Conservation (phyloP, 305 asterid species). For the Solanum aculeatissimum region DNA sequence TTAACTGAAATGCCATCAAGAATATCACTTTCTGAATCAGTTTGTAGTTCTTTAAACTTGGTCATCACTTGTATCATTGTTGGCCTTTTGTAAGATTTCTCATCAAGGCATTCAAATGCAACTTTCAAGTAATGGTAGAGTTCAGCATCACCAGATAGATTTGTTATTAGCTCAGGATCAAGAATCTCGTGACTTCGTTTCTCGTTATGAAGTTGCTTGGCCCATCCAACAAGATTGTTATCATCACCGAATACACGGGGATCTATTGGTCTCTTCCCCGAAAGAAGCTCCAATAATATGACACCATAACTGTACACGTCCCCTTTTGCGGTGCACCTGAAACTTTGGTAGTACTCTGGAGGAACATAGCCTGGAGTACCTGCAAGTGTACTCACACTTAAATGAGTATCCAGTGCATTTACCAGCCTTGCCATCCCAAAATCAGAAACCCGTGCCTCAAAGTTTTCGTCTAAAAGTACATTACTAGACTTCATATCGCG, state of each 20-base stretch:
- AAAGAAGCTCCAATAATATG: constrained; percentile 69
- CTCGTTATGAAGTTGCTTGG: constrained; percentile 54
- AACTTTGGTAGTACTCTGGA: constrained; percentile 87
- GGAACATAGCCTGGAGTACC: constrained; percentile 93
- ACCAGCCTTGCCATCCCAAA: constrained; percentile 92
- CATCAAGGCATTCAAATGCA: constrained; percentile 81
- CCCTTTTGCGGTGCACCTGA: constrained; percentile 78
- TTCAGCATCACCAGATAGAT: constrained; percentile 49
- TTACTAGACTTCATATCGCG: constrained; percentile 95
- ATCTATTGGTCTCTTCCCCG: constrained; percentile 79
- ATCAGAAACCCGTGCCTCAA: constrained; percentile 86
- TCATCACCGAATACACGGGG: constrained; percentile 69
- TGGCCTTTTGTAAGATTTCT: constrained; percentile 66
- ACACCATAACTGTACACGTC: constrained; percentile 92
- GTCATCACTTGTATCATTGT: constrained; percentile 97
- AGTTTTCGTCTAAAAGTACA: constrained; percentile 64
- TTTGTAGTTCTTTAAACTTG: constrained; percentile 68
- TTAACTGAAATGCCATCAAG: constrained; percentile 73
- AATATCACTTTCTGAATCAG: constrained; percentile 64
- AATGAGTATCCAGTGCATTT: constrained; percentile 71
- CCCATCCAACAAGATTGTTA: constrained; percentile 88
- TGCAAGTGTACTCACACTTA: constrained; percentile 85
- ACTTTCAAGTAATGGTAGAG: constrained; percentile 57
- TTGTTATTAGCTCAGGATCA: constrained; percentile 47
- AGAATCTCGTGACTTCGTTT: constrained; percentile 53